Evolutionary conservation across 2,329 filamentous ascomycete genomes (phyloP), one percentile per base, ranked within the genome.

Genomic region (Seiridium cupressi): DNA sequence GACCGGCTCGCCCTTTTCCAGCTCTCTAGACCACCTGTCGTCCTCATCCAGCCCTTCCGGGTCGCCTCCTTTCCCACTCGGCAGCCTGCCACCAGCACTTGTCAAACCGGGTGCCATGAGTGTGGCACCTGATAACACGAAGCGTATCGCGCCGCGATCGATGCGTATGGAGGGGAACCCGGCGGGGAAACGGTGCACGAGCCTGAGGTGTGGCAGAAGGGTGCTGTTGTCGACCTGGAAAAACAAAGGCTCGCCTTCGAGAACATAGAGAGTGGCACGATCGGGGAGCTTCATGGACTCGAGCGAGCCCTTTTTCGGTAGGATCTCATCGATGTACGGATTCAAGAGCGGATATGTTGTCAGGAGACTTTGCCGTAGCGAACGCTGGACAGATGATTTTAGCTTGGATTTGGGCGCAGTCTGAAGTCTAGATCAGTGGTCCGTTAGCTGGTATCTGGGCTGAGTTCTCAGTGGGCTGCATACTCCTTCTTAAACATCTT

Each of bases 31-130:
- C 87, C 80, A 87, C 61, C 77, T 71, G 0, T 83, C 84, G 1
- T 86, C 82, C 35, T 75, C 79, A 48, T 81, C 81, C 3, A 74
- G 70, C 62, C 80, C 70, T 74, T 83, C 79, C 49, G 76, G 73
- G 4, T 75, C 77, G 64, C 77, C 76, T 62, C 61, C 60, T 5
- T 77, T 61, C 2, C 68, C 68, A 51, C 63, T 85, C 78, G 95
- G 95, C 69, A 99, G 76, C 53, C 91, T 76, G 0, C 95, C 95
- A 0, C 95, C 95, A 0, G 87, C 77, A 26, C 88, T 92, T 35
- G 95, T 99, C 68, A 99, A 76, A 0, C 95, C 95, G 0, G 95
- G 95, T 1, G 93, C 94, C 95, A 99, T 99, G 64, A 99, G 88
- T 11, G 94, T 92, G 1, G 95, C 95, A 49, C 95, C 95, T 1